Evolutionary conservation across 331 rosid species (phyloP).

Genomic region (Malus hybrid): DNA sequence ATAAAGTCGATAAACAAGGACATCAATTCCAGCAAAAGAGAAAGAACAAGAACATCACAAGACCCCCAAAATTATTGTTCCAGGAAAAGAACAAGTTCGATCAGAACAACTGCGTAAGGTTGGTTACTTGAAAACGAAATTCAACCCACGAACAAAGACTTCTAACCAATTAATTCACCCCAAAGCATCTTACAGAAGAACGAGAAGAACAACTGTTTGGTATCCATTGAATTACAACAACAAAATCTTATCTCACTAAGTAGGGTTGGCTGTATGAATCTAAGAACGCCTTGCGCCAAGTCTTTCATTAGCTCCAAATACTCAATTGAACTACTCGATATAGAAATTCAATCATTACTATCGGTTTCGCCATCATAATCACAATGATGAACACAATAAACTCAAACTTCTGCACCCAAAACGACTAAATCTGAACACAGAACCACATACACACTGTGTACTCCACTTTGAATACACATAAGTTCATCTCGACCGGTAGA

Average conservation of each 20-base stretch:
- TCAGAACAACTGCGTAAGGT: not conserved
- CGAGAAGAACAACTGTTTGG: not conserved
- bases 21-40: not conserved
- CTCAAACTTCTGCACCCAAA: not conserved
- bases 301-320: no score
- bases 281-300: no score
- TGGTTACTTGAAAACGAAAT: not conserved
- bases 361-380: not conserved
- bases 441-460: not conserved
- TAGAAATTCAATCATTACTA: not conserved
- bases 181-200: not conserved
- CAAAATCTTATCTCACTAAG: no score
- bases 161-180: not conserved
- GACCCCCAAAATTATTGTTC: not conserved
- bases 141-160: not conserved
- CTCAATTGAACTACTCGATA: not conserved
- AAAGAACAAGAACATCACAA: not conserved
- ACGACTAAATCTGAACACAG: not conserved
- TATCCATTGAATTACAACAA: not conserved
- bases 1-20: not conserved
- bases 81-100: not conserved
- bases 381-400: not conserved
- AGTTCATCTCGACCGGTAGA: not conserved
- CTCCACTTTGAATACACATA: not conserved
- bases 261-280: no score